Evolutionary conservation across 306 rosid genomes (phyloP), one percentile per base, ranked within the genome.

Genomic region (Cicer yamashitae): DNA sequence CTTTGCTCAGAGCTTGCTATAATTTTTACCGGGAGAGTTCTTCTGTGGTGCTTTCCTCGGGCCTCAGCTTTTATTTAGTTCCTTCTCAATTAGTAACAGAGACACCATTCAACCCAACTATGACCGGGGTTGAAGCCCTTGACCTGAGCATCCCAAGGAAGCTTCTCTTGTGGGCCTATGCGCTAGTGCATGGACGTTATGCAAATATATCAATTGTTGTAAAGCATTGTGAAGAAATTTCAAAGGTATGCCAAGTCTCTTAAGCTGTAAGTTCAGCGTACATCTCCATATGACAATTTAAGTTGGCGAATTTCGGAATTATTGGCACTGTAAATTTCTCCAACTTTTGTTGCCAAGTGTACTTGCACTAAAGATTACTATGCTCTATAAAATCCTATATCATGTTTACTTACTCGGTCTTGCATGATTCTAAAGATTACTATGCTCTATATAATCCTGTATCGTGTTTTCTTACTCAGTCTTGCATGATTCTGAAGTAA

Each of bases 111-210:
- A 82, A 82, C 56, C 91, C 90, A 46, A 83, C 68, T 76, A 62
- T 70, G 72, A 81, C 83, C 52, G 98, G 94, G 77, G 82, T 68
- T 81, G 98, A 94, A 83, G 82, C 84, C 51, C 89, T 94, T 81
- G 98, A 94, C 83, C 85, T 94, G 52, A 91, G 96, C 94, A 88
- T 90, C 79, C 96, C 96, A 47, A 94, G 98, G 88, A 94, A 94
- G 87, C 96, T 94, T 89, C 97, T 94, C 44, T 82, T 94, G 89
- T 94, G 98, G 98, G 93, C 98, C 52, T 91, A 86, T 75, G 82
- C 85, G 2, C 81, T 94, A 6, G 72, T 86, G 77, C 84, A 94
- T 60, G 98, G 98, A 52, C 94, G 89, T 30, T 90, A 67, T 85
- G 84, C 91, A 53, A 91, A 83, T 84, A 87, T 94, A 82, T 89